Evolutionary conservation across 2,329 filamentous ascomycete species (phyloP).

Genomic region (Lizonia empirigonia): DNA sequence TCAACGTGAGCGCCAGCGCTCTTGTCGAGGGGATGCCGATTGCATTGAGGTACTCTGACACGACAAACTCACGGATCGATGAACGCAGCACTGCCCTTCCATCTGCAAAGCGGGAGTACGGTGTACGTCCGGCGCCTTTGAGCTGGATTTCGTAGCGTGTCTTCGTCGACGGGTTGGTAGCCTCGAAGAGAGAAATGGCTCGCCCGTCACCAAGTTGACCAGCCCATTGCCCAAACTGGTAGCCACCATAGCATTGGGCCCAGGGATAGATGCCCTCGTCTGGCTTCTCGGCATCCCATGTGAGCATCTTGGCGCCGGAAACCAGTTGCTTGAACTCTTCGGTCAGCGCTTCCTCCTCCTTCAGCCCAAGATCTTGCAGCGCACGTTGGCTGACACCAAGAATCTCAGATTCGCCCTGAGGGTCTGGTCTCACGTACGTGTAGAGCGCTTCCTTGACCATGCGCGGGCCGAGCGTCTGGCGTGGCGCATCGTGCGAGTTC

Average conservation of each 20-base stretch:
- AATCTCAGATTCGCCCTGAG: constrained; percentile 73
- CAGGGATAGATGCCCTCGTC: constrained; percentile 80
- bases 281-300: constrained; percentile 68
- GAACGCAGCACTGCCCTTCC: constrained; percentile 91
- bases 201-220: constrained; percentile 94
- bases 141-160: constrained; percentile 87
- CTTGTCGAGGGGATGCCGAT: constrained; percentile 85
- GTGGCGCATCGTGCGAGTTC: constrained; percentile 78
- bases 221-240: constrained; percentile 78
- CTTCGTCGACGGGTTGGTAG: constrained; percentile 73
- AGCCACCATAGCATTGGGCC: constrained; percentile 96
- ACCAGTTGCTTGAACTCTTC: constrained; percentile 78
- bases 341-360: constrained; percentile 68
- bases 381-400: constrained; percentile 80
- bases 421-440: constrained; percentile 86
- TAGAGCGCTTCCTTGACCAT: constrained; percentile 85
- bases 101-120: constrained; percentile 95
- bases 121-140: constrained; percentile 91
- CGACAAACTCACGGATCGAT: constrained; percentile 92
- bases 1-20: constrained; percentile 82
- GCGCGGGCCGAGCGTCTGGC: constrained; percentile 76
- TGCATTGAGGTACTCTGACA: constrained; percentile 86
- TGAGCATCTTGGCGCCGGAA: constrained; percentile 81
- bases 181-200: constrained; percentile 92
- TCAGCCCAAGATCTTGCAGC: constrained; percentile 79